Evolutionary conservation across 345 rosid species (phyloP).

Genomic region (Tarenaya hassleriana): DNA sequence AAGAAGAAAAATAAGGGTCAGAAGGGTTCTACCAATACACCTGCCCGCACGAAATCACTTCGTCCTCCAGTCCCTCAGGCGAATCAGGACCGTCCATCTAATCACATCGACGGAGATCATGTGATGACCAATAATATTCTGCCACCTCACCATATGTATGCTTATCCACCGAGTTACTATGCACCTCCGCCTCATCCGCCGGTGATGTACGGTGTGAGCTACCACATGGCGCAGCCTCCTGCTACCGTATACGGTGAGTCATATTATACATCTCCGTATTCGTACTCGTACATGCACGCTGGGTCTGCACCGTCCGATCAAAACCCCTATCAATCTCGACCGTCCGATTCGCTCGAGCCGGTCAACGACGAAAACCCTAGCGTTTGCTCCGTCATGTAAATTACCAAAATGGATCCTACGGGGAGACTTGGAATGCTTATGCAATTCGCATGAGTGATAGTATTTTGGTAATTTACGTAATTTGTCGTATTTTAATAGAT

Average conservation of each 20-base stretch:
- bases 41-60: slow-evolving; percentile 20
- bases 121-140: slow-evolving; percentile 30
- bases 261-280: slow-evolving; percentile 32
- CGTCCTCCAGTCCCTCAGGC: no score
- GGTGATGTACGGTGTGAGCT: slow-evolving; percentile 43
- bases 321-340: slow-evolving; percentile 31
- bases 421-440: slow-evolving; percentile 7
- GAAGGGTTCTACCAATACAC: slow-evolving; percentile 17
- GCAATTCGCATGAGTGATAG: slow-evolving; percentile 11
- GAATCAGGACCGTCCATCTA: slow-evolving; percentile 22
- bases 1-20: slow-evolving; percentile 73
- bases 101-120: slow-evolving; percentile 1
- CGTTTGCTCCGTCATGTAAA: slow-evolving; percentile 73
- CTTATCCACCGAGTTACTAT: slow-evolving; percentile 32
- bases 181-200: slow-evolving; percentile 21
- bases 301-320: slow-evolving; percentile 31
- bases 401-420: slow-evolving; percentile 10
- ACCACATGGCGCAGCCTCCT: slow-evolving; percentile 42
- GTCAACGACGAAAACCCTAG: slow-evolving; percentile 86
- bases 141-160: slow-evolving; percentile 34
- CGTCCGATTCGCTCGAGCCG: slow-evolving; percentile 58
- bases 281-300: slow-evolving; percentile 36
- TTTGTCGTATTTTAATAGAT: slow-evolving; percentile 18
- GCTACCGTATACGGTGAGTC: slow-evolving; percentile 26
- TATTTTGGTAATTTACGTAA: neutral